phyloP scores from a whole-genome alignment of 768 basidiomycete species.

The Amanita polypyramis region DNA sequence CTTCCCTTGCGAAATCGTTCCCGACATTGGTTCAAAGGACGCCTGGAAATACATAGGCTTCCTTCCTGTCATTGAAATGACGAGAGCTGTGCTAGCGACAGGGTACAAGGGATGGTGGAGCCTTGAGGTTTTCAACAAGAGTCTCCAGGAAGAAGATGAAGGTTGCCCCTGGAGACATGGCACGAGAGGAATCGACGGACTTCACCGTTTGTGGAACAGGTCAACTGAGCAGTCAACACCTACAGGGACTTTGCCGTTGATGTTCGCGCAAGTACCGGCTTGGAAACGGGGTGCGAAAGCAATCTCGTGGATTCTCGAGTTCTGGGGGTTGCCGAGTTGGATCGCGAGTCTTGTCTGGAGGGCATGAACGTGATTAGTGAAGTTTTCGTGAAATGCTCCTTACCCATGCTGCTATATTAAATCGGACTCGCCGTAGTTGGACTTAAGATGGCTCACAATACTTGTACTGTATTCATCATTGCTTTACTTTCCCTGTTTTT shows the following conservation, averaged over 20 bases:
- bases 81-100: slow-evolving; percentile 18
- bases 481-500: too few species aligned
- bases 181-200: slow-evolving; percentile 15
- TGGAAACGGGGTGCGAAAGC: neutral
- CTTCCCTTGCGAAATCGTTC: slow-evolving; percentile 22
- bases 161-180: slow-evolving; percentile 17
- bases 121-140: slow-evolving; percentile 28
- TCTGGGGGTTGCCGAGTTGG: neutral
- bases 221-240: neutral
- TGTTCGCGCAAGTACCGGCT: neutral
- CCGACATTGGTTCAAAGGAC: slow-evolving; percentile 7
- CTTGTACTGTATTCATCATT: too few species aligned
- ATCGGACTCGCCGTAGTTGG: too few species aligned
- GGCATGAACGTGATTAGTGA: neutral
- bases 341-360: neutral
- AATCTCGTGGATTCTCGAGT: neutral
- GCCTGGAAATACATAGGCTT: slow-evolving; percentile 15
- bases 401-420: too few species aligned
- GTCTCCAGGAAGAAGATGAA: slow-evolving; percentile 14
- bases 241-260: neutral
- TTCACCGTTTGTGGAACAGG: slow-evolving; percentile 13
- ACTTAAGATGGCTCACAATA: too few species aligned
- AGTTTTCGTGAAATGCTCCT: too few species aligned
- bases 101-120: slow-evolving; percentile 27
- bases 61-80: slow-evolving; percentile 25